Base-by-base conservation (phyloP, 2,329 filamentous ascomycete genomes). In the Orbilia oligospora region DNA sequence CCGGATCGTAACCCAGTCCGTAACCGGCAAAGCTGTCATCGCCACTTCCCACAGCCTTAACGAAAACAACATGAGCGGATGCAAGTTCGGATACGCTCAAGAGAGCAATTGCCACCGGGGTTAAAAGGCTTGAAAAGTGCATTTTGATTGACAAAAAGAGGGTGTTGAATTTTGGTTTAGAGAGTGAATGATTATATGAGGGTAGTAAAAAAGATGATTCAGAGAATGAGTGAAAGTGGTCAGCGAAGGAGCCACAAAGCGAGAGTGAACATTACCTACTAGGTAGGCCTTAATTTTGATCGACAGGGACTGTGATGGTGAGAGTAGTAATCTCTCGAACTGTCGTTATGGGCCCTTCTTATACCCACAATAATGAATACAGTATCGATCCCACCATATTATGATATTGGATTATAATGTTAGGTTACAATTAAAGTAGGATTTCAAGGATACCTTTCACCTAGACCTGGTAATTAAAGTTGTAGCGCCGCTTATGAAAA, bases 221-320 rank as follows among this genome's bases (percentile, higher is more conserved):
- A 30, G 49, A 53, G 12, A 30, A 53, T n/a, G 24, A 53, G 49
- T 30, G 46, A 49, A 53, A 27, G n/a, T n/a, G 22, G 49, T n/a
- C 10, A 53, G 14, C 33, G 49, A 53, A 53, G 24, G 22, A 53
- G 20, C 24, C 10, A 30, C 24, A 18, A 53, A 53, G 49, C 3
- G 49, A 30, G 24, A 53, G 16, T n/a, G 49, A 53, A 30, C 16
- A 4, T 27, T 18, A 30, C 48, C 48, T 27, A 24, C 46, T 12
- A 24, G 20, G 46, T 49, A 49, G 24, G 22, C 49, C 24, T 33
- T 0, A 18, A 53, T 3, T 18, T 53, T 22, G 22, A 53, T 53
- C 49, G 49, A 53, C 49, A 53, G n/a, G 20, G 24, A 16, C 24
- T 33, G 49, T 53, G 49, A 53, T 53, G 49, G 49, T 53, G 49